A percentile compares a stretch with the other conserved stretches of the same genome.
These are phyloP conservation scores for Alloteropsis angusta DNA, from an alignment of 202 grass and related monocot genomes.

Conservation along the genomic window DNA sequence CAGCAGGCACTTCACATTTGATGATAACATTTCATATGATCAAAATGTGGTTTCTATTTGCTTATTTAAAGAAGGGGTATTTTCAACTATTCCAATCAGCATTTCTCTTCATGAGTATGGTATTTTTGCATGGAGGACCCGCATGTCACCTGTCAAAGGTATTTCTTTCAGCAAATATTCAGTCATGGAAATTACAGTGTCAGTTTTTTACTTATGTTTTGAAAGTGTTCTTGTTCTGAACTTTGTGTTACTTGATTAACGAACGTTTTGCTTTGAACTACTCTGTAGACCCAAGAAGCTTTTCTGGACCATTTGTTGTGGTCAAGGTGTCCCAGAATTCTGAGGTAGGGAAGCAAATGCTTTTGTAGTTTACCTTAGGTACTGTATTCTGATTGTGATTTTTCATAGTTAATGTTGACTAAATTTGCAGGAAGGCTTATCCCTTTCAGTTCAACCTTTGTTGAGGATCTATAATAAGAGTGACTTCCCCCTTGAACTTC, in stretches of 20 bases:
- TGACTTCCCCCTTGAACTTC: constrained; percentile 61
- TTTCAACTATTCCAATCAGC: constrained; percentile 69
- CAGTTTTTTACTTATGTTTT: background rate
- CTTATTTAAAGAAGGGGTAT: constrained; percentile 62
- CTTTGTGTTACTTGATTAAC: constrained; percentile 1
- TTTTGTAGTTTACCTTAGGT: constrained; percentile 13
- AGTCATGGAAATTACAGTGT: background rate
- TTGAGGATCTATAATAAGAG: constrained; percentile 76
- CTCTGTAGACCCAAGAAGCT: constrained; percentile 52
- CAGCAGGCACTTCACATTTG: constrained; percentile 44
- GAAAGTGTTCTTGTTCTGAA: background rate
- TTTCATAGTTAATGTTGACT: constrained; percentile 23
- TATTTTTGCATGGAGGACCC: constrained; percentile 68
- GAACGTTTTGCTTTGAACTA: background rate
- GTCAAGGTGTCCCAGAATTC: constrained; percentile 60
- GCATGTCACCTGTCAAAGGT: constrained; percentile 58
- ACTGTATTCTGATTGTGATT: background rate
- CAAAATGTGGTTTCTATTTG: constrained; percentile 47
- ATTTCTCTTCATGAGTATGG: constrained; percentile 43
- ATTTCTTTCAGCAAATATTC: constrained; percentile 20
- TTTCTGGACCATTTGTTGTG: constrained; percentile 83
- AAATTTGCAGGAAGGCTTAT: constrained; percentile 65
- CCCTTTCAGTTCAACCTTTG: constrained; percentile 66
- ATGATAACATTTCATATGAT: constrained; percentile 38
- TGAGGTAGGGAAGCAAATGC: constrained; percentile 47